Base-by-base conservation (phyloP, 257 asterid genomes). In the Solanum chilense region DNA sequence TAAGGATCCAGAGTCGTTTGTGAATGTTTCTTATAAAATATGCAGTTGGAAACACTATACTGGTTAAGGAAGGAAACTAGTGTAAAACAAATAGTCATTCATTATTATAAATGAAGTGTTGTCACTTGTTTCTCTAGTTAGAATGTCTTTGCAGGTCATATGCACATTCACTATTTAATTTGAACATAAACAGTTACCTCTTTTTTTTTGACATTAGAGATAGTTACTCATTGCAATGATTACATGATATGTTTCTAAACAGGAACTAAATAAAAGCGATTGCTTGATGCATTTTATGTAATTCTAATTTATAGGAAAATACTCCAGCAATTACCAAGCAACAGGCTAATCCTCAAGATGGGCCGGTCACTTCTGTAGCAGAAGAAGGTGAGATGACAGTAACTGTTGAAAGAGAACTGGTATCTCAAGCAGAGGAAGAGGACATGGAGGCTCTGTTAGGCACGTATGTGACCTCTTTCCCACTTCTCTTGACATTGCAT, bases 401-500 rank as follows among this genome's bases (percentile, higher is more conserved):
- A 87, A 97, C 98, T 9, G 99, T 97, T 86, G 99, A 96, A 92
- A 97, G 90, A 88, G 99, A 97, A 85, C 98, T 97, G 77, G 99
- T 97, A 82, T 93, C 99, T 82, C 99, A 96, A 89, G 98, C 96
- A 21, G 99, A 96, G 90, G 99, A 97, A 91, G 99, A 96, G 90
- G 99, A 97, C 90, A 97, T 96, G 99, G 99, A 97, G 93, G 96
- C 98, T 80, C 99, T 97, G 91, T 91, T 97, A 93, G 99, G 93
- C 95, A 95, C 97, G 99, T 97, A 93, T 20, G 99, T 93, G 88
- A n/a, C 62, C 86, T 87, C 85, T 73, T 88, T 78, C 41, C 62
- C 42, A 49, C 88, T 74, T 84, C 90, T 76, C 76, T 23, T 35
- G 77, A 41, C 80, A 7, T 83, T 41, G 47, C 39, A 49, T 70